Conservation (phyloP, 176 grass and related monocot species). For the Chloris gayana region DNA sequence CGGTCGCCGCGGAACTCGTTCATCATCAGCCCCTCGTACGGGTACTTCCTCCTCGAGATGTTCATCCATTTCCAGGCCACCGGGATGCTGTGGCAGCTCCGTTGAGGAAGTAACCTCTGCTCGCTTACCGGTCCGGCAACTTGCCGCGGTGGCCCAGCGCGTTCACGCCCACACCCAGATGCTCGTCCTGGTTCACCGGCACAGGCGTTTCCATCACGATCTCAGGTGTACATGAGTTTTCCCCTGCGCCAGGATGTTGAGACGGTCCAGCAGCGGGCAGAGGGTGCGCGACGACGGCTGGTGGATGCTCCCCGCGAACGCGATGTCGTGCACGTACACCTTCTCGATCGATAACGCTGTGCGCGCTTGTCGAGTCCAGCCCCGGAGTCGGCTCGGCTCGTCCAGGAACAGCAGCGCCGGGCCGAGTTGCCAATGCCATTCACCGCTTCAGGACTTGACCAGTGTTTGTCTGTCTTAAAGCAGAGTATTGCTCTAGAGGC, state of each 20-base stretch:
- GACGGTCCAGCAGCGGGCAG: constrained; percentile 60
- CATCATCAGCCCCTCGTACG: constrained; percentile 63
- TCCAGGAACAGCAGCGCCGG: constrained; percentile 76
- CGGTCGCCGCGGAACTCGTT: constrained; percentile 45
- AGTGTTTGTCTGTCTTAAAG: not conserved
- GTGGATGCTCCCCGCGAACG: constrained; percentile 71
- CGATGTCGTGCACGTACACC: constrained; percentile 70
- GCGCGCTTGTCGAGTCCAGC: constrained; percentile 85
- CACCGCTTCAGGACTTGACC: not conserved
- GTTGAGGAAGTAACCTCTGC: too few relatives aligned
- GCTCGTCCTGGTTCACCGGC: constrained; percentile 65
- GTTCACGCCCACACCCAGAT: constrained; percentile 39
- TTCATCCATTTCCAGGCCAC: constrained; percentile 65
- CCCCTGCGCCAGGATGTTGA: constrained; percentile 63
- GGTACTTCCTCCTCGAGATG: constrained; percentile 66
- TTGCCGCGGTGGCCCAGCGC: constrained; percentile 54
- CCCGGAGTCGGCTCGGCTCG: constrained; percentile 66
- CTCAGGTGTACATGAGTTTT: constrained; percentile 72
- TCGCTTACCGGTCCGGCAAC: constrained; percentile 65
- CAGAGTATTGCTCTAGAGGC: not conserved
- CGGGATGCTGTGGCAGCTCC: constrained; percentile 55
- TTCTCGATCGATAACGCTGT: constrained; percentile 80
- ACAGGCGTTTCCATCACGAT: constrained; percentile 63
- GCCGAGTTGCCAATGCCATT: too few relatives aligned
- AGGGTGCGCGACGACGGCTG: constrained; percentile 70